Evolutionary conservation across 202 grass and related monocot genomes (phyloP).

Genomic region (Dendrocalamus latiflorus): DNA sequence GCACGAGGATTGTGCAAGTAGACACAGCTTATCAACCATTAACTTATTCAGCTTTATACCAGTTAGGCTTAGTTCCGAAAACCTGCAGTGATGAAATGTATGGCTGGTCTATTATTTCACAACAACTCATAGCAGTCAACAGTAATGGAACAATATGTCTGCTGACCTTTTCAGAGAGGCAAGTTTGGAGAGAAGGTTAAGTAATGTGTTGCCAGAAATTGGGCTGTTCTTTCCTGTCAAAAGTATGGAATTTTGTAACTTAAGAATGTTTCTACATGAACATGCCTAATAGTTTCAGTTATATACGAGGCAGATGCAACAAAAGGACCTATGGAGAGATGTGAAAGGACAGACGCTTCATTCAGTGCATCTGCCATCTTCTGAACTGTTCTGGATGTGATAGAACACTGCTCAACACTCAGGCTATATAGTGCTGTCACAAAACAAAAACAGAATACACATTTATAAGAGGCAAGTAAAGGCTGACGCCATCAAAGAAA

Average conservation of each 20-base stretch:
- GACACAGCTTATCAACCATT: too few relatives aligned
- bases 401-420: slow-evolving; percentile 90
- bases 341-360: slow-evolving; percentile 75
- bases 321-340: slow-evolving; percentile 85
- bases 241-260: slow-evolving; percentile 13
- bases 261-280: slow-evolving; percentile 22
- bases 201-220: slow-evolving; percentile 82
- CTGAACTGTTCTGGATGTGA: slow-evolving; percentile 92
- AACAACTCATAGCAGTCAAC: too few relatives aligned
- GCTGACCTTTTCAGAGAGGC: too few relatives aligned
- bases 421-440: slow-evolving; percentile 82
- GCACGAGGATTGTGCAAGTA: too few relatives aligned
- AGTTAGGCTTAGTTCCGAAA: too few relatives aligned
- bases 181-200: slow-evolving; percentile 81
- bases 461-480: slow-evolving; percentile 17
- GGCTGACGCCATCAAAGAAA: too few relatives aligned
- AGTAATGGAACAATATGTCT: too few relatives aligned
- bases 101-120: too few relatives aligned
- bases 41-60: too few relatives aligned
- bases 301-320: slow-evolving; percentile 5
- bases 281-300: neutral
- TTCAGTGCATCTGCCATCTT: slow-evolving; percentile 79
- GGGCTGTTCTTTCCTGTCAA: slow-evolving; percentile 81
- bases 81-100: too few relatives aligned
- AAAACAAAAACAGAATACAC: slow-evolving; percentile 16